A percentile compares a stretch with the other conserved stretches of the same genome.
Conservation (phyloP, 148 eudicot species). For the Fallopia convolvulus region DNA sequence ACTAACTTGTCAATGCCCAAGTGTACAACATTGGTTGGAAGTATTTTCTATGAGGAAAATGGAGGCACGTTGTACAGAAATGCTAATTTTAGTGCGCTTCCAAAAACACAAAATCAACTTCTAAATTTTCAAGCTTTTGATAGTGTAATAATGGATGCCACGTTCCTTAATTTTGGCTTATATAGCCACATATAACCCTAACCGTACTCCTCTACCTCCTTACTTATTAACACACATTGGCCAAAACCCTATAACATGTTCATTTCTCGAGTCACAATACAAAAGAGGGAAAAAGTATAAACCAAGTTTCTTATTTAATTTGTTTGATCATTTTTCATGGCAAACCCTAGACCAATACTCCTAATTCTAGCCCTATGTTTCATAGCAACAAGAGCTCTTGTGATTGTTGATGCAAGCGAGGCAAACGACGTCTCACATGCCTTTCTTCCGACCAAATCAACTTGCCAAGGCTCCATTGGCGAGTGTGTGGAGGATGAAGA, state of each 20-base stretch:
- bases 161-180: neutral
- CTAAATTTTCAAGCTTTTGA: neutral
- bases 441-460: constrained; percentile 2
- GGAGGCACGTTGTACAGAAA: neutral
- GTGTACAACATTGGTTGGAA: neutral
- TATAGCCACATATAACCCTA: neutral
- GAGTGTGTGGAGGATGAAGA: constrained; percentile 23
- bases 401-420: constrained; percentile 18
- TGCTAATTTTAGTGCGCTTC: neutral
- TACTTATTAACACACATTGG: neutral
- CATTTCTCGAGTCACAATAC: neutral
- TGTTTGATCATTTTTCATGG: neutral
- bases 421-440: neutral
- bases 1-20: too few relatives aligned
- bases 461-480: constrained; percentile 21
- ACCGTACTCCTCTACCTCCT: neutral
- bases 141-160: constrained; percentile 9
- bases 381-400: constrained; percentile 12
- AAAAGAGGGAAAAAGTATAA: neutral
- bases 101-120: neutral
- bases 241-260: constrained; percentile 1
- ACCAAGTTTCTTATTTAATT: neutral
- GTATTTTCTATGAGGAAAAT: neutral
- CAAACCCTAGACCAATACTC: constrained; percentile 9
- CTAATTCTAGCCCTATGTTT: constrained; percentile 23